Evolutionary conservation across 768 basidiomycete genomes (phyloP), one percentile per base, ranked within the genome.

Genomic region (Macrocybe gigantea): DNA sequence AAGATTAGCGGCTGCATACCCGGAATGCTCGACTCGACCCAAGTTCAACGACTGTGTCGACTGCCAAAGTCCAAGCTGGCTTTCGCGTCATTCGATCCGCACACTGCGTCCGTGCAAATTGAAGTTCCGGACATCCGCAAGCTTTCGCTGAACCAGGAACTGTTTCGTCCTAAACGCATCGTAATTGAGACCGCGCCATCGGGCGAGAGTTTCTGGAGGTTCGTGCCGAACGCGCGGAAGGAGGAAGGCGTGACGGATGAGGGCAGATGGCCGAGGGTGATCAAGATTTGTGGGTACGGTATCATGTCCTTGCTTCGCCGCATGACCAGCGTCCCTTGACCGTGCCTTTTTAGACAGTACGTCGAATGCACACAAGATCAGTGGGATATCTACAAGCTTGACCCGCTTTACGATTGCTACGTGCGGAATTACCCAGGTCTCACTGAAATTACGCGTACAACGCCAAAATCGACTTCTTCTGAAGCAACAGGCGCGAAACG

Each of bases 351-450:
- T 47, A 83, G 83, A 7, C 65, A 77, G 63, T 59, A 62, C 1
- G 63, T 77, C 45, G 61, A 75, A 49, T 77, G 76, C 58, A 75
- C 77, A 13, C 84, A 85, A 60, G 85, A 90, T 33, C 87, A 89
- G 61, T 91, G 88, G 88, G 88, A 91, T 51, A 81, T 90, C 30
- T 83, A 89, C 66, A 90, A 89, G 59, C 73, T 91, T 6, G 88
- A 91, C 58, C 80, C 83, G 2, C 62, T 64, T n/a, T 90, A 90
- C 54, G 75, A 78, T 15, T 91, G 88, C 58, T 63, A 67, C 49
- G 79, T 88, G 7, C 74, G 65, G 32, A 60, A 60, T 33, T 64
- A 65, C 45, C 74, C 77, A 7, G 62, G 67, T 4, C 41, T 68
- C 12, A 60, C 68, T 1, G 58, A 58, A 4, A 72, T 79, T 34